Conservation (phyloP, 2,329 filamentous ascomycete species). For the Bipolaris gigantea region DNA sequence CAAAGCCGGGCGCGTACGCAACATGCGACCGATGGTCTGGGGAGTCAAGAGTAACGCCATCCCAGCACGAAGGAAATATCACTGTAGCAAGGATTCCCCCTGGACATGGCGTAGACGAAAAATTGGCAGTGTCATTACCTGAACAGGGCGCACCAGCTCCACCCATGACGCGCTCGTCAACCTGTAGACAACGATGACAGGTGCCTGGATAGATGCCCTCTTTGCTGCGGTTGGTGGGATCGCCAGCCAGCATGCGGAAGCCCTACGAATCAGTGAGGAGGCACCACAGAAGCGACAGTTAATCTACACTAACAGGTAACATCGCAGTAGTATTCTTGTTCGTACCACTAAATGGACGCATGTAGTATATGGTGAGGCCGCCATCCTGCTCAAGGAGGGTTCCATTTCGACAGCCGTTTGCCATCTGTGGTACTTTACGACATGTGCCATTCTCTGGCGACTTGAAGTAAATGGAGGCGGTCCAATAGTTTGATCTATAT, state of each 20-base stretch:
- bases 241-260: slow-evolving; percentile 54
- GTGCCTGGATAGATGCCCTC: slow-evolving; percentile 35
- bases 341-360: slow-evolving; percentile 35
- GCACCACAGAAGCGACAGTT: slow-evolving; percentile 11
- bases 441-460: slow-evolving; percentile 34
- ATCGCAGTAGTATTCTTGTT: slow-evolving; percentile 31
- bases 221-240: slow-evolving; percentile 37
- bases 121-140: slow-evolving; percentile 41
- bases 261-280: slow-evolving; percentile 17
- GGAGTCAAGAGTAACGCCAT: slow-evolving; percentile 55
- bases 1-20: slow-evolving; percentile 33
- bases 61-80: slow-evolving; percentile 56
- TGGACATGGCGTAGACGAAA: slow-evolving; percentile 45
- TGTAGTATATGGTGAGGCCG: slow-evolving; percentile 39
- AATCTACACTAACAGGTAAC: slow-evolving; percentile 23
- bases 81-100: slow-evolving; percentile 51
- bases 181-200: slow-evolving; percentile 39
- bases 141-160: slow-evolving; percentile 41
- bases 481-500: slow-evolving; percentile 33
- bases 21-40: slow-evolving; percentile 59
- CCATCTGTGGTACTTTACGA: slow-evolving; percentile 34
- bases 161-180: slow-evolving; percentile 35
- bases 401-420: slow-evolving; percentile 21
- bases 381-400: slow-evolving; percentile 24
- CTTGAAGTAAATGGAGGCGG: slow-evolving; percentile 33